phyloP scores from a whole-genome alignment of 768 basidiomycete genomes.

The Tricholoma sp. region DNA sequence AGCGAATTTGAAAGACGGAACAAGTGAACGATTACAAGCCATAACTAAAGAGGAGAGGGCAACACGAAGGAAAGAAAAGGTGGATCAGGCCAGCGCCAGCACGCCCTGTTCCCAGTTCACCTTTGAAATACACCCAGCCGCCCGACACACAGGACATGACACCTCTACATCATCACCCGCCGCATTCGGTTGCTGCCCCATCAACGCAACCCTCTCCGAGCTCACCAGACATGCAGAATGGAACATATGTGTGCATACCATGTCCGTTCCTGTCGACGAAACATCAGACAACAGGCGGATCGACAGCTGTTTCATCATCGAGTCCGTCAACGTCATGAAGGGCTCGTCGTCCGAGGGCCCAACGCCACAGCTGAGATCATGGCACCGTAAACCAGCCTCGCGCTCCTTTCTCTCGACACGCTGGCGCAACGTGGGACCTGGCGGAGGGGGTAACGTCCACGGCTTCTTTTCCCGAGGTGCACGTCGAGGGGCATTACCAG shows the following conservation, averaged over 20 bases:
- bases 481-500: conserved; percentile 10
- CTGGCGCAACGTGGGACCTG: conserved; percentile 68
- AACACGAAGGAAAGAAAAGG: neutral
- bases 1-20: neutral
- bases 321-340: conserved; percentile 25
- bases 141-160: conserved; percentile 69
- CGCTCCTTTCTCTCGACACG: conserved; percentile 69
- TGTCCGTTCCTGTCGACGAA: conserved; percentile 8
- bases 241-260: conserved; percentile 60
- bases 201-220: conserved; percentile 59
- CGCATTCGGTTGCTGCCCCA: conserved; percentile 44
- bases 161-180: conserved; percentile 50
- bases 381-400: conserved; percentile 67
- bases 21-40: neutral
- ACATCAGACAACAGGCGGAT: conserved; percentile 25
- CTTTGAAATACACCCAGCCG: conserved; percentile 52
- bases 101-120: conserved; percentile 56
- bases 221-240: conserved; percentile 70
- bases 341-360: conserved; percentile 76
- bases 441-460: conserved; percentile 60
- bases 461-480: conserved; percentile 30
- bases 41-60: neutral
- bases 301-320: conserved; percentile 31
- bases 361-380: conserved; percentile 66
- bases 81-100: conserved; percentile 18